Conservation (phyloP, 441 rosid genomes). For the Aquilaria agallochum region DNA sequence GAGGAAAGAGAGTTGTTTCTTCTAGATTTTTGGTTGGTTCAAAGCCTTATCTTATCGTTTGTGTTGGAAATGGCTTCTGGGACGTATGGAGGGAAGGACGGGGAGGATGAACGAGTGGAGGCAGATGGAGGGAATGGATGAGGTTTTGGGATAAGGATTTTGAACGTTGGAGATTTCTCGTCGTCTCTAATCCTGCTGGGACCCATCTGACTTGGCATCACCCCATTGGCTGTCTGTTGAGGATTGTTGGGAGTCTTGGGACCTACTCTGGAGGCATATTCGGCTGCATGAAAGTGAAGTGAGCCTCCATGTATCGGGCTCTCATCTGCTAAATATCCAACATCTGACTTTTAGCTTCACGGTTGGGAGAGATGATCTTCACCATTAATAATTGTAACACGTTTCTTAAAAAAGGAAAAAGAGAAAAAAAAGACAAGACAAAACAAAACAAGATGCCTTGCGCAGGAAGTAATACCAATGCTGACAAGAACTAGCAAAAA, state of each 20-base stretch:
- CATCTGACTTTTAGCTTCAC: no score
- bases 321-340: no score
- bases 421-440: no score
- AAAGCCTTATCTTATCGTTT: conserved; percentile 31
- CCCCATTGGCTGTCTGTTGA: conserved; percentile 1
- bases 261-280: conserved; percentile 17
- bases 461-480: background rate
- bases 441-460: no score
- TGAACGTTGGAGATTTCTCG: conserved; percentile 32
- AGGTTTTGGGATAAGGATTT: conserved; percentile 77
- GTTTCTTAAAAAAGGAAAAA: no score
- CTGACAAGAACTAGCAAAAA: conserved; percentile 9
- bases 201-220: conserved; percentile 23
- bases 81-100: conserved; percentile 19
- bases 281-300: conserved; percentile 11
- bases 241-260: background rate
- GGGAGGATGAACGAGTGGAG: conserved; percentile 57
- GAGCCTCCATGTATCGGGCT: conserved; percentile 4
- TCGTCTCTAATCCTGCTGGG: conserved; percentile 6
- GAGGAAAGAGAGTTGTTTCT: conserved; percentile 12
- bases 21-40: conserved; percentile 3
- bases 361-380: no score
- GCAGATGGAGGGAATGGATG: conserved; percentile 42
- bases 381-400: no score
- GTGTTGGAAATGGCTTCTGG: conserved; percentile 19